phyloP scores from a whole-genome alignment of 345 rosid genomes.

The Pistacia vera region DNA sequence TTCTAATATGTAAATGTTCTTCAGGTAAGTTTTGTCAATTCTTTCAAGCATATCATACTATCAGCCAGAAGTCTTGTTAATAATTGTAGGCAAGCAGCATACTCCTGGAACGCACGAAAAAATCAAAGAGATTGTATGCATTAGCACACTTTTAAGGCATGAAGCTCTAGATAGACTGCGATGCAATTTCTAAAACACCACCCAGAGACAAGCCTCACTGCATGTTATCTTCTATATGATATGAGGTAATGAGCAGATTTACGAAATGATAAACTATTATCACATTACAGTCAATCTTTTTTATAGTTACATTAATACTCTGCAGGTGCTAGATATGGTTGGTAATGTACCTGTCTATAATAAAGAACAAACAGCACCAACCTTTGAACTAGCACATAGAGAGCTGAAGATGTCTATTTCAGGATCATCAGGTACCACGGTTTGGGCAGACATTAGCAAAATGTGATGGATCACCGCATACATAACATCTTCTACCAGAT shows the following conservation, averaged over 20 bases:
- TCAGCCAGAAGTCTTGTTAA: background rate
- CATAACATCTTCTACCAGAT: conserved; percentile 73
- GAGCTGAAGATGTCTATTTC: background rate
- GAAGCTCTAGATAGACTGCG: background rate
- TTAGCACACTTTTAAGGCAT: background rate
- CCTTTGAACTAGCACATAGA: background rate
- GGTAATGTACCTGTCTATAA: background rate
- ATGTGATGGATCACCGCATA: conserved; percentile 95
- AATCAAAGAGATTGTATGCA: background rate
- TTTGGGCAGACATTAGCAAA: conserved; percentile 84
- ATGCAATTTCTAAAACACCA: background rate
- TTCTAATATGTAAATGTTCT: too few relatives aligned
- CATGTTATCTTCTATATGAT: background rate
- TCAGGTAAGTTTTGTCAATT: too few relatives aligned
- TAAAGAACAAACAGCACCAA: background rate
- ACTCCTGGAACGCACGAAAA: background rate
- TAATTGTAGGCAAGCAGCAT: too few relatives aligned
- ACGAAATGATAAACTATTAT: background rate
- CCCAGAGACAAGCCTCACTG: background rate
- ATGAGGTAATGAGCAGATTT: background rate
- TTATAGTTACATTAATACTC: background rate
- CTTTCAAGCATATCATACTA: background rate
- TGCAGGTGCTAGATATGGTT: background rate
- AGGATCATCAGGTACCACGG: conserved; percentile 45
- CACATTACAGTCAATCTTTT: background rate